Base-by-base conservation (phyloP, 257 asterid species). In the Capsicum pubescens region DNA sequence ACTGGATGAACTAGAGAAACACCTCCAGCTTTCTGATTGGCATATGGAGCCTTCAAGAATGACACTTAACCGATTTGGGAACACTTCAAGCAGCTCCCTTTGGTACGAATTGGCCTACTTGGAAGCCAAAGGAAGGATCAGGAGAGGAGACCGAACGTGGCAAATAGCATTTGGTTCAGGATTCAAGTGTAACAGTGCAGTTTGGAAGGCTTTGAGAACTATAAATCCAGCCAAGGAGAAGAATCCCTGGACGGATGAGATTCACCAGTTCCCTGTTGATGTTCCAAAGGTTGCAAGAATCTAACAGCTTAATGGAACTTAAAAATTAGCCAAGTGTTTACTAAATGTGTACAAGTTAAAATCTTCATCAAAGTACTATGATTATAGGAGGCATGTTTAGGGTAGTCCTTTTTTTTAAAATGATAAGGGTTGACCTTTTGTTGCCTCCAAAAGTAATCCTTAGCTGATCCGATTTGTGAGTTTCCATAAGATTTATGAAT, bases 161-260 rank as follows among this genome's bases (percentile, higher is more conserved):
- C 97, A 93, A 89, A 92, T 94, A 69, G 97, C 97, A 7, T 93
- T 94, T n/a, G 98, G 97, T 1, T 94, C 98, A 5, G 96, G 97
- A 9, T 94, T 93, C 85, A 93, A 94, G 85, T 94, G 98, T 80
- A 94, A 94, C 88, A 94, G 96, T 66, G 97, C 97, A 7, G 98
- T 94, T 58, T 94, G 98, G 98, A 91, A 89, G 85, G 97, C 98
- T 71, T 90, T 94, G 15, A 89, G 89, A 87, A 91, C 90, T 14
- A 87, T 93, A 44, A 88, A 91, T 85, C 89, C 91, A 9, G 87
- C 61, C 4, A 84, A 85, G 84, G 92, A 88, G 83, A 84, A 84
- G 88, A 90, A 55, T 35, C 91, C 91, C 3, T 88, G 91, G 91
- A 84, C 85, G 76, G 86, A 85, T 55, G 92, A 88, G 86, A 85